Conservation (phyloP, 148 eudicot species). For the Camellia sinensis region DNA sequence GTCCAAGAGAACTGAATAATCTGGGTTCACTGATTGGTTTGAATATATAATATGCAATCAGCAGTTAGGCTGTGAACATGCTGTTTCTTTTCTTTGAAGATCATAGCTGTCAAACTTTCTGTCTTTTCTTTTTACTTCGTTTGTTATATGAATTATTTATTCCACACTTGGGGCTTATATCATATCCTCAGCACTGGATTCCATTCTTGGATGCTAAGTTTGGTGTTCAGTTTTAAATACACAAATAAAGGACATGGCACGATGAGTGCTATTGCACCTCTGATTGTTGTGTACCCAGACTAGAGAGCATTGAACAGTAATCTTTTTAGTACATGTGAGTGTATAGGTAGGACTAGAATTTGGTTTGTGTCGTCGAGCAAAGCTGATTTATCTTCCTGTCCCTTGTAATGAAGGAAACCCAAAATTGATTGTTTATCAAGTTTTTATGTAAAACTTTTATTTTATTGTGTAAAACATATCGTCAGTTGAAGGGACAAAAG, state of each 20-base stretch:
- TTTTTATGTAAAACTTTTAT: not conserved
- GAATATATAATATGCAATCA: not conserved
- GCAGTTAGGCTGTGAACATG: not conserved
- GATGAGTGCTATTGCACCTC: not conserved
- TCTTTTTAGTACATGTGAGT: not conserved
- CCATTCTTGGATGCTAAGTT: not conserved
- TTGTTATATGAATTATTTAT: not conserved
- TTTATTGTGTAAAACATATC: not conserved
- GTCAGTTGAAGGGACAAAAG: not conserved
- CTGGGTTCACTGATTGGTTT: not conserved
- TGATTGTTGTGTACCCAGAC: not conserved
- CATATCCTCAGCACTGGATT: not conserved
- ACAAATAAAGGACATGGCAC: not conserved
- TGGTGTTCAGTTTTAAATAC: not conserved
- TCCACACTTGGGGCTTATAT: not conserved
- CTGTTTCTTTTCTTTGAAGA: constrained; percentile 1
- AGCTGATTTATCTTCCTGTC: too few species aligned
- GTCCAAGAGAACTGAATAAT: not conserved
- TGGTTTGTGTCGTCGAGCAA: too few species aligned
- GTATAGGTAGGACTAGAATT: too few species aligned
- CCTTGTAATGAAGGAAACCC: not conserved
- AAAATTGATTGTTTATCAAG: not conserved
- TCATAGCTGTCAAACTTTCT: not conserved
- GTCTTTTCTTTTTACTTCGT: not conserved
- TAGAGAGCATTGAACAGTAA: not conserved